A percentile compares a stretch with the other conserved stretches of the same genome.
These are phyloP conservation scores for Cercophora sp. DNA, from an alignment of 495 filamentous ascomycete species.

Conservation along the genomic window DNA sequence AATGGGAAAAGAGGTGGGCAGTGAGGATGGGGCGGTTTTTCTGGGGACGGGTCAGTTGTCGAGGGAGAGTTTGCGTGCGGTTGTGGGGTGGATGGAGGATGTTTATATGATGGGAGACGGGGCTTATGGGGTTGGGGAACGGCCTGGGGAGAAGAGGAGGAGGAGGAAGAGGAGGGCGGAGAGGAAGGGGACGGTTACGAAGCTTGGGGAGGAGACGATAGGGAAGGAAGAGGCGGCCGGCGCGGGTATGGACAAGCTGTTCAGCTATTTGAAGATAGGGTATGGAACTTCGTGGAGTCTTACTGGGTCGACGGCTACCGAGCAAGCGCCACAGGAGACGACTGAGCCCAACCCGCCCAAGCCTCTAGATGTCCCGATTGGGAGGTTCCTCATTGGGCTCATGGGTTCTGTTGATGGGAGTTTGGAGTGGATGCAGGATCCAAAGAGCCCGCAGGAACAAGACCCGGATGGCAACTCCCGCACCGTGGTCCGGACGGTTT, in stretches of 20 bases:
- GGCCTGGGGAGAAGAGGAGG: conserved; percentile 52
- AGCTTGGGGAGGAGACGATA: conserved; percentile 15
- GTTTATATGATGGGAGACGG: conserved; percentile 72
- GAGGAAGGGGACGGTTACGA: not conserved
- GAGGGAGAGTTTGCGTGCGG: conserved; percentile 56
- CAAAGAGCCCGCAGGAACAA: conserved; percentile 21
- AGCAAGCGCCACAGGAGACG: too few relatives aligned
- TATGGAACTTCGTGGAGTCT: conserved; percentile 55
- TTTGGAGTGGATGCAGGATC: conserved; percentile 10
- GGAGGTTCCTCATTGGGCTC: conserved; percentile 70
- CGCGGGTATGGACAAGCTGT: conserved; percentile 37
- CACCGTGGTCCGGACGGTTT: conserved; percentile 44
- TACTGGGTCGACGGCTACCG: conserved; percentile 21
- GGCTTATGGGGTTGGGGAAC: conserved; percentile 77
- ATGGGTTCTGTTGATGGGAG: conserved; percentile 55
- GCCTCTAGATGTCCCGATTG: conserved; percentile 23
- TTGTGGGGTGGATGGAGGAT: conserved; percentile 81
- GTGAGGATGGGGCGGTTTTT: conserved; percentile 80
- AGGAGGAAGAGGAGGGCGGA: conserved; percentile 15
- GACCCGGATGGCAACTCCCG: conserved; percentile 40
- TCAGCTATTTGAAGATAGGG: conserved; percentile 51
- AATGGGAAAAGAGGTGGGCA: conserved; percentile 54
- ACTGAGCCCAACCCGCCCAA: not conserved
- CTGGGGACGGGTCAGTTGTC: conserved; percentile 68
- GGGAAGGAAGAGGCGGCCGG: too few relatives aligned